A percentile compares a stretch with the other conserved stretches of the same genome.
phyloP scores from a whole-genome alignment of 1,139 yeast species.

The Meyerozyma guilliermondii region DNA sequence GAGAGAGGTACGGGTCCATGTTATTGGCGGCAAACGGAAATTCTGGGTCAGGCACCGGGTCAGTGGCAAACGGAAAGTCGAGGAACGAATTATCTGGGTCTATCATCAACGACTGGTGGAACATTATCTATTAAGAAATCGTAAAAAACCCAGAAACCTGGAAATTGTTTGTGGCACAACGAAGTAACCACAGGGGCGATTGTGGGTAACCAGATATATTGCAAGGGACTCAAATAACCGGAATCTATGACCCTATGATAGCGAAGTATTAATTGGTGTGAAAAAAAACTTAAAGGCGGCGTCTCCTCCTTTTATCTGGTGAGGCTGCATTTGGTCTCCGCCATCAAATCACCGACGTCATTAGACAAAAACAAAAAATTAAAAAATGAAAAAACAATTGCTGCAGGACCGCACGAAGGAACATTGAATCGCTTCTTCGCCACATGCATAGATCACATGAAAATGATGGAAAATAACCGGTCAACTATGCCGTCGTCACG shows the following conservation, averaged over 20 bases:
- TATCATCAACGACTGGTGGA: background rate
- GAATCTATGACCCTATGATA: too few species aligned
- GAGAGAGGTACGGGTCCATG: background rate
- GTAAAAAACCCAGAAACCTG: too few species aligned
- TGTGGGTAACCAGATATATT: too few species aligned
- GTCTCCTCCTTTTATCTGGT: background rate
- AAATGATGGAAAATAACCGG: background rate
- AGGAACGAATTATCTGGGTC: conserved; percentile 1
- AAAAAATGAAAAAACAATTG: background rate
- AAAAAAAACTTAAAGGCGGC: background rate
- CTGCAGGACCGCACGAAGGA: conserved; percentile 1
- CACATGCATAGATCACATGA: conserved; percentile 2
- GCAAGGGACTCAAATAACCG: too few species aligned
- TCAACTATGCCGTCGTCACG: background rate
- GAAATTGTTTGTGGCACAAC: too few species aligned
- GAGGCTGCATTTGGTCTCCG: conserved; percentile 1
- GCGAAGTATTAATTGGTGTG: background rate
- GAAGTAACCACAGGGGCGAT: too few species aligned
- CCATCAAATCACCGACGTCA: conserved; percentile 1
- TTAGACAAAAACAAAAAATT: background rate
- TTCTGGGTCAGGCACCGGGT: background rate
- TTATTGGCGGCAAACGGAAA: background rate
- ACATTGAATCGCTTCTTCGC: conserved; percentile 2
- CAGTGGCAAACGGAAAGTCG: background rate
- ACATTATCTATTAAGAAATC: background rate